Conservation (phyloP, 345 rosid genomes). For the Salix dunnii region DNA sequence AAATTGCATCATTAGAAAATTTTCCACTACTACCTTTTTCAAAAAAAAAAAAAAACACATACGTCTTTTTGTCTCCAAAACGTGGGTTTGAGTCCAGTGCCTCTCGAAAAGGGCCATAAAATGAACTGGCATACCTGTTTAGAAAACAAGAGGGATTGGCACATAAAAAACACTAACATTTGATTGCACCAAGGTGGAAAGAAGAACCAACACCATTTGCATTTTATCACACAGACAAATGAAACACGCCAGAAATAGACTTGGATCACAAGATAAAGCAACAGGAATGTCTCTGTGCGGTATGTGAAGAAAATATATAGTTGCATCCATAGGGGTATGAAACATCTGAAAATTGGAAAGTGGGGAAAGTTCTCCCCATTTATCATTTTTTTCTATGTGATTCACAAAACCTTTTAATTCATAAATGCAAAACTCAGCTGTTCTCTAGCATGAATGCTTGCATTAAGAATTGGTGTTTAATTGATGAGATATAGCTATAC, state of each 20-base stretch:
- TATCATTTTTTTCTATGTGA: neutral
- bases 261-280: neutral
- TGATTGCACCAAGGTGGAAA: neutral
- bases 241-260: neutral
- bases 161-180: constrained; percentile 11
- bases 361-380: neutral
- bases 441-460: neutral
- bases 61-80: constrained; percentile 95
- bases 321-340: neutral
- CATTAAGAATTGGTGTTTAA: neutral
- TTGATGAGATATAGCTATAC: neutral
- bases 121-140: constrained; percentile 88
- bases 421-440: neutral
- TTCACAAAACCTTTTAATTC: neutral
- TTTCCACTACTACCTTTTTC: constrained; percentile 1
- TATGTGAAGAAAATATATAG: neutral
- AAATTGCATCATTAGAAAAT: neutral
- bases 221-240: neutral
- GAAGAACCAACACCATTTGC: neutral
- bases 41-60: constrained; percentile 12
- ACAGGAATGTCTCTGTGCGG: neutral
- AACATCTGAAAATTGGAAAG: neutral
- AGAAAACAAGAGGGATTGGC: constrained; percentile 3
- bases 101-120: constrained; percentile 94
- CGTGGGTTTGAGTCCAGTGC: constrained; percentile 93